Evolutionary conservation across 805 yeast species (phyloP).

Genomic region (Teunomyces stri): DNA sequence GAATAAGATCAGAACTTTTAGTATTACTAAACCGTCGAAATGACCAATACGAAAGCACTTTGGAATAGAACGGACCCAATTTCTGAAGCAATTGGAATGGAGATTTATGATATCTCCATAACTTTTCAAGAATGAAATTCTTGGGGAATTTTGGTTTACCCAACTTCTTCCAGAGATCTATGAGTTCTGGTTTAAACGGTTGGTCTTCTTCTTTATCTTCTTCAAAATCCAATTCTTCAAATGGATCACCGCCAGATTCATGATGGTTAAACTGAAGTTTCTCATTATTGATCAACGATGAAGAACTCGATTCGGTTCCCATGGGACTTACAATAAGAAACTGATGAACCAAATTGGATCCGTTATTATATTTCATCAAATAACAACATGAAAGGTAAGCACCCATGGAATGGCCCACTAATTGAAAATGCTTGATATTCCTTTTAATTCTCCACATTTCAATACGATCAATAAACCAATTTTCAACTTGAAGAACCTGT

Average conservation of each 20-base stretch:
- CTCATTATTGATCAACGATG: constrained; percentile 32
- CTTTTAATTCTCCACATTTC: constrained; percentile 34
- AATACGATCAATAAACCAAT: constrained; percentile 41
- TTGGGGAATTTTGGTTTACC: constrained; percentile 41
- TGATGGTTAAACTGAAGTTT: constrained; percentile 34
- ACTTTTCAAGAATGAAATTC: constrained; percentile 23
- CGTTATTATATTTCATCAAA: constrained; percentile 35
- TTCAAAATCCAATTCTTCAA: constrained; percentile 28
- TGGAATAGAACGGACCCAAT: constrained; percentile 40
- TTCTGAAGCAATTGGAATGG: constrained; percentile 40
- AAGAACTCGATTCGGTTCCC: constrained; percentile 41
- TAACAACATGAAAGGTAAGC: constrained; percentile 41
- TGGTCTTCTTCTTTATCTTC: constrained; percentile 18
- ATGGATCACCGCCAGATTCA: constrained; percentile 34
- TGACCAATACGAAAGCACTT: constrained; percentile 41
- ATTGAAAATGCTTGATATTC: constrained; percentile 23
- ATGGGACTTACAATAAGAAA: constrained; percentile 38
- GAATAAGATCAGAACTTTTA: constrained; percentile 21
- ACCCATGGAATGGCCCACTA: constrained; percentile 44
- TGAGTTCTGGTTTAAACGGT: constrained; percentile 15
- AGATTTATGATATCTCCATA: constrained; percentile 39
- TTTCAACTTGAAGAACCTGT: constrained; percentile 33
- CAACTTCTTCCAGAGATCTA: constrained; percentile 27
- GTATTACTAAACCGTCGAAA: constrained; percentile 36
- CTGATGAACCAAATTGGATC: constrained; percentile 16